Conservation (phyloP, 2,329 filamentous ascomycete genomes). For the Botrytis aclada region DNA sequence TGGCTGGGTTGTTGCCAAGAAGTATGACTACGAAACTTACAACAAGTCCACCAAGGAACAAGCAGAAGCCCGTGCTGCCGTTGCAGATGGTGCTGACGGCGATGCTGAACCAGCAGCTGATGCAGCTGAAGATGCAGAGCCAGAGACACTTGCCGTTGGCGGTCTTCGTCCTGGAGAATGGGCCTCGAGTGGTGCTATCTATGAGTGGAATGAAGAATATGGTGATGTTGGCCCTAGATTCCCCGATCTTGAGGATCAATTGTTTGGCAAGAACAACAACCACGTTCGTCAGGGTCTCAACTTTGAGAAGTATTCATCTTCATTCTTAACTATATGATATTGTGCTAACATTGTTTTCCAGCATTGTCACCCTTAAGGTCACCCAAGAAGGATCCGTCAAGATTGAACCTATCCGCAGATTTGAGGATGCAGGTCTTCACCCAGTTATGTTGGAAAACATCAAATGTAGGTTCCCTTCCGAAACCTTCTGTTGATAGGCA, state of each 20-base stretch:
- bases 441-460: slow-evolving; percentile 80
- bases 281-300: slow-evolving; percentile 55
- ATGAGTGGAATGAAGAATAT: slow-evolving; percentile 81
- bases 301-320: slow-evolving; percentile 54
- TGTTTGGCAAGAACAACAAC: slow-evolving; percentile 61
- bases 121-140: slow-evolving; percentile 5
- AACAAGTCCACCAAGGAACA: slow-evolving; percentile 34
- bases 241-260: slow-evolving; percentile 66
- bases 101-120: background rate
- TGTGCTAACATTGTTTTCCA: slow-evolving; percentile 38
- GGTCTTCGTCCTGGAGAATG: slow-evolving; percentile 31
- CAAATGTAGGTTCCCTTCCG: slow-evolving; percentile 36
- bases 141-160: slow-evolving; percentile 25
- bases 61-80: slow-evolving; percentile 23
- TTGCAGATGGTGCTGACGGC: slow-evolving; percentile 6
- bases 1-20: slow-evolving; percentile 34
- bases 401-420: slow-evolving; percentile 53
- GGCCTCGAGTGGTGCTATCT: slow-evolving; percentile 46
- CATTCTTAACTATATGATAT: background rate
- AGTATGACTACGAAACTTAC: slow-evolving; percentile 36
- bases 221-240: slow-evolving; percentile 79
- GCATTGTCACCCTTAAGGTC: slow-evolving; percentile 54
- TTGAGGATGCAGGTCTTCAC: slow-evolving; percentile 78
- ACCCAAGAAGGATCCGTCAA: slow-evolving; percentile 54
- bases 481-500: background rate